These are phyloP conservation scores for Tuber indicum DNA, from an alignment of 495 filamentous ascomycete species.

Conservation along the genomic window DNA sequence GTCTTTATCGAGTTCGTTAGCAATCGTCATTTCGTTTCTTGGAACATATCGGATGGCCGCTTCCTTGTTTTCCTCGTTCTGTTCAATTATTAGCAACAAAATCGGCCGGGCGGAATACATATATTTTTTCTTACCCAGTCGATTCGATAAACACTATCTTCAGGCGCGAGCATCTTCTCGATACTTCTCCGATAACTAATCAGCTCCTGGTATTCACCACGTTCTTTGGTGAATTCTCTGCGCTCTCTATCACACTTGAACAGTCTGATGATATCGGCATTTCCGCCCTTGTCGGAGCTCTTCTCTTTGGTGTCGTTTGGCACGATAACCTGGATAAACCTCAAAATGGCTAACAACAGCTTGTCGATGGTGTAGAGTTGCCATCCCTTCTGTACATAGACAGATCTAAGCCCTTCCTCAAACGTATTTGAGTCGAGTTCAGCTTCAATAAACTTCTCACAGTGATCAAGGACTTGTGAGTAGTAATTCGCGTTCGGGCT, in stretches of 20 bases:
- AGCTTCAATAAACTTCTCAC: conserved; percentile 60
- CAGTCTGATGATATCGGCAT: conserved; percentile 66
- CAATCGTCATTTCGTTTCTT: conserved; percentile 41
- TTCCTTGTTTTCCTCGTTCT: conserved; percentile 36
- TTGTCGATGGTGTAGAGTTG: conserved; percentile 84
- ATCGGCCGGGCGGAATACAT: conserved; percentile 13
- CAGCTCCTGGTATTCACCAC: conserved; percentile 40
- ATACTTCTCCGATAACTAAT: conserved; percentile 38
- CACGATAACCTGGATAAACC: conserved; percentile 67
- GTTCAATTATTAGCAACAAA: conserved; percentile 18
- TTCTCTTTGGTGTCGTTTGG: conserved; percentile 81
- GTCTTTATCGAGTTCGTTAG: conserved; percentile 52
- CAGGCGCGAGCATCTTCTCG: conserved; percentile 32
- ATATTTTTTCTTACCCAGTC: conserved; percentile 33
- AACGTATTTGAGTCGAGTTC: conserved; percentile 73
- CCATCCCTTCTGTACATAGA: conserved; percentile 82
- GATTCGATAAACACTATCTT: conserved; percentile 38
- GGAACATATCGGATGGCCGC: conserved; percentile 37
- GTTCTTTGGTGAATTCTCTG: conserved; percentile 45
- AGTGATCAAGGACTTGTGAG: conserved; percentile 60
- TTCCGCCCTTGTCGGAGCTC: conserved; percentile 73
- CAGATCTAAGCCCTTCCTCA: conserved; percentile 82
- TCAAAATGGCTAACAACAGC: conserved; percentile 66
- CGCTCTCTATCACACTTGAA: conserved; percentile 56
- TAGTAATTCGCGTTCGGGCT: conserved; percentile 60